Base-by-base conservation (phyloP, 306 rosid species). In the Casuarina equisetifolia region DNA sequence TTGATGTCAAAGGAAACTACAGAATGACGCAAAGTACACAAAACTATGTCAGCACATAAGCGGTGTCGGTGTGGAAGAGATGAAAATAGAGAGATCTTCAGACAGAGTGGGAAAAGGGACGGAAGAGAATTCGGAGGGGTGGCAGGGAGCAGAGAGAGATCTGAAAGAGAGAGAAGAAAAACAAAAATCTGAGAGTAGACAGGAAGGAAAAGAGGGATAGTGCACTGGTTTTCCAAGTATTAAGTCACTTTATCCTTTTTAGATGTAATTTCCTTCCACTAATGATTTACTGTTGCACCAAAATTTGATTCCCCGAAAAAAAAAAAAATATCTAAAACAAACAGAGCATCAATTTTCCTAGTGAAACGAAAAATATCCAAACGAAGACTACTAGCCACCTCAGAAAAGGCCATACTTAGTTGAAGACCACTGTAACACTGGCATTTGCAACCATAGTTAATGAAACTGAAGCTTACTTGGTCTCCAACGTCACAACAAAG, bases 401-500 rank as follows among this genome's bases (percentile, higher is more conserved):
- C 8, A 67, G 36, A 67, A 9, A 44, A 70, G 32, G 45, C 55
- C 25, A 20, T 36, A 10, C 40, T 51, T 50, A 46, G 10, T 55
- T 63, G 67, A 46, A 38, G 58, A 78, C 54, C 42, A 66, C 5
- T 6, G 32, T 43, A 13, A 66, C 45, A 17, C 6, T 40, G 46
- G 71, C 48, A 42, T 36, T 51, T 32, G 62, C 69, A 79, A 79
- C 51, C 59, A 64, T 73, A 49, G 25, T 57, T 48, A 52, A 35
- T 40, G 51, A 50, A 69, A 64, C 40, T 79, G 40, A 59, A 80
- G 79, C 99, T 87, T 91, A 95, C 99, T 90, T 95, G 82, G 99
- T 95, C 83, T 95, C 99, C 86, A 92, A 82, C 70, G 88, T 70
- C 83, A 95, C 88, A 13, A 95, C 97, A 85, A 92, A 90, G 82